Percentiles rank a stretch among this genome's conserved stretches.
Evolutionary conservation across 2,329 filamentous ascomycete genomes (phyloP).

Genomic region (Stagonosporopsis chrysanthemi): DNA sequence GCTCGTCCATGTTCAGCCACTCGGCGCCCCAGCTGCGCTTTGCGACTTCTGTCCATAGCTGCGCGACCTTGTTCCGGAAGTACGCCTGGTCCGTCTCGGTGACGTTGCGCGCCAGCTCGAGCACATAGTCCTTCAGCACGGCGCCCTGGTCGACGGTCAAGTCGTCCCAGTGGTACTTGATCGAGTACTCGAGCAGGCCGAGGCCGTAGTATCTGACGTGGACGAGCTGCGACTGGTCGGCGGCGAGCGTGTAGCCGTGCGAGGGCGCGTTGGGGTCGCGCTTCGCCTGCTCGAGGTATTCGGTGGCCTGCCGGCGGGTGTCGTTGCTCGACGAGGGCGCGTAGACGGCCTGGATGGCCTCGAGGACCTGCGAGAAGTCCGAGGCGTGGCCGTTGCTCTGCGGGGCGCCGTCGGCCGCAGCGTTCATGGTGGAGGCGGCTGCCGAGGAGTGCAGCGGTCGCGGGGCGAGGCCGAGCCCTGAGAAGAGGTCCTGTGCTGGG

Average conservation of each 20-base stretch:
- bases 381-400: slow-evolving; percentile 33
- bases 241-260: slow-evolving; percentile 84
- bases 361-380: slow-evolving; percentile 72
- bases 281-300: slow-evolving; percentile 88
- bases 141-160: slow-evolving; percentile 73
- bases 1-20: slow-evolving; percentile 93
- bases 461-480: slow-evolving; percentile 17
- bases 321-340: slow-evolving; percentile 81
- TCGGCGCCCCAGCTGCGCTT: slow-evolving; percentile 92
- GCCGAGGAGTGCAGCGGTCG: slow-evolving; percentile 12
- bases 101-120: slow-evolving; percentile 77
- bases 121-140: slow-evolving; percentile 76
- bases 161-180: slow-evolving; percentile 83
- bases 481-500: slow-evolving; percentile 11
- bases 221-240: slow-evolving; percentile 75
- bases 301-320: slow-evolving; percentile 80
- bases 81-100: slow-evolving; percentile 78
- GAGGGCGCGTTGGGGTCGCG: slow-evolving; percentile 78
- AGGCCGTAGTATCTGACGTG: slow-evolving; percentile 93
- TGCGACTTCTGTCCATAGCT: slow-evolving; percentile 93
- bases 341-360: slow-evolving; percentile 88
- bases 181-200: slow-evolving; percentile 86
- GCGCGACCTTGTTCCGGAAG: slow-evolving; percentile 89
- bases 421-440: slow-evolving; percentile 43
- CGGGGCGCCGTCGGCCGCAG: slow-evolving; percentile 37